Base-by-base conservation (phyloP, 2,329 filamentous ascomycete genomes). In the Endocalyx cinctus region DNA sequence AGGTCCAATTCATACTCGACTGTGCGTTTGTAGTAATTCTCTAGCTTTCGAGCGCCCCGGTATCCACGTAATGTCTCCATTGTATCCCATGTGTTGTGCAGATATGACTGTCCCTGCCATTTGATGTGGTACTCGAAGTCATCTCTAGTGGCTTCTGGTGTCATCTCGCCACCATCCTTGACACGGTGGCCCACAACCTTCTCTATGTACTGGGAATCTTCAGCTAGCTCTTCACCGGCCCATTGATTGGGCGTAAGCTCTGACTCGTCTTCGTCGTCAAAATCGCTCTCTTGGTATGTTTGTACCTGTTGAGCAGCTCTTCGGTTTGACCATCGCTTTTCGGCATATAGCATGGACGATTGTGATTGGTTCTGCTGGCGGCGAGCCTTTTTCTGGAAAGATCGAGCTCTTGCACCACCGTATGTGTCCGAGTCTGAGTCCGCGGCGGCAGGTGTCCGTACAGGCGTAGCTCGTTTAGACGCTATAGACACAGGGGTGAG, bases 41-140 rank as follows among this genome's bases (percentile, higher is more conserved):
- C 92, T 6, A 98, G 73, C 38, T 89, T 88, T 30, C 89, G 85
- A 46, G 83, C 82, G 40, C 92, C 90, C 42, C 87, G 86, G 55
- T 82, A 84, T n/a, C 80, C 76, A 16, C 78, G 72, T 17, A 96
- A 75, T 14, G 70, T 75, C 35, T 86, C 80, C 38, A 82, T 82
- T 0, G 80, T 82, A 60, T 97, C 89, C 90, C 92, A 98, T 0
- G 88, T 94, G 36, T 94, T 86, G 65, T 98, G 92, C 48, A 94
- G 82, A 57, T 98, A 88, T 10, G 92, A 94, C 61, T 88, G 87
- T 46, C 83, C 87, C 61, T 96, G 87, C 92, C 94, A 98, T 66
- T 98, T 98, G 62, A 98, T 88, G 61, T 82, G 77, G 49, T 72
- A 98, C 53, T 97, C 87, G 50, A 92, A 96, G 54, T 96, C 86